These are phyloP conservation scores for Gossypioides kirkii DNA, from an alignment of 345 rosid species.

Conservation along the genomic window DNA sequence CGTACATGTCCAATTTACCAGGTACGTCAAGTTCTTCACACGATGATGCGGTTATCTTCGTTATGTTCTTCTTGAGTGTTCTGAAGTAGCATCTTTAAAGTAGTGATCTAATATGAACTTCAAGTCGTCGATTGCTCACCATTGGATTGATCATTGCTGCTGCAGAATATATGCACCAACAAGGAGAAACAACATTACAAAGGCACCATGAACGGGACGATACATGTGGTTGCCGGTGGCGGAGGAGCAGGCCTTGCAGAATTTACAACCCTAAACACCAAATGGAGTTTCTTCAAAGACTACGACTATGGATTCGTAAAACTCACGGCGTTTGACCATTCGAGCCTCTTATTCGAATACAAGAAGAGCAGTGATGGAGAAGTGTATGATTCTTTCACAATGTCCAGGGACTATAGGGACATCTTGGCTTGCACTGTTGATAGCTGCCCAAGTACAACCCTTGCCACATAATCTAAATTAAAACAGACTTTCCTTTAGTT, in stretches of 20 bases:
- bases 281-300: constrained; percentile 53
- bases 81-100: neutral
- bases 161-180: constrained; percentile 51
- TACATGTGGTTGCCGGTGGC: constrained; percentile 70
- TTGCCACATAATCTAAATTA: constrained; percentile 21
- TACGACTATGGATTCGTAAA: constrained; percentile 47
- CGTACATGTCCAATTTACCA: constrained; percentile 72
- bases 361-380: constrained; percentile 64
- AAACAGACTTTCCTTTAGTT: neutral
- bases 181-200: constrained; percentile 43
- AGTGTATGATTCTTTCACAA: constrained; percentile 55
- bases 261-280: constrained; percentile 36
- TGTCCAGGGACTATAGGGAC: constrained; percentile 50
- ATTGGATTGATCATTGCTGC: neutral
- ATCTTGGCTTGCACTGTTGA: constrained; percentile 47
- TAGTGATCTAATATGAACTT: neutral
- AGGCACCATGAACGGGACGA: constrained; percentile 55
- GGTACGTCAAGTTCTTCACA: constrained; percentile 30
- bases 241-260: constrained; percentile 56
- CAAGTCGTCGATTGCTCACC: neutral
- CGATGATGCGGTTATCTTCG: neutral
- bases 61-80: neutral
- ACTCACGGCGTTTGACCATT: constrained; percentile 51
- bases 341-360: constrained; percentile 52
- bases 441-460: constrained; percentile 52